phyloP scores from a whole-genome alignment of 2,329 filamentous ascomycete genomes.

The Pseudogymnoascus sp. region DNA sequence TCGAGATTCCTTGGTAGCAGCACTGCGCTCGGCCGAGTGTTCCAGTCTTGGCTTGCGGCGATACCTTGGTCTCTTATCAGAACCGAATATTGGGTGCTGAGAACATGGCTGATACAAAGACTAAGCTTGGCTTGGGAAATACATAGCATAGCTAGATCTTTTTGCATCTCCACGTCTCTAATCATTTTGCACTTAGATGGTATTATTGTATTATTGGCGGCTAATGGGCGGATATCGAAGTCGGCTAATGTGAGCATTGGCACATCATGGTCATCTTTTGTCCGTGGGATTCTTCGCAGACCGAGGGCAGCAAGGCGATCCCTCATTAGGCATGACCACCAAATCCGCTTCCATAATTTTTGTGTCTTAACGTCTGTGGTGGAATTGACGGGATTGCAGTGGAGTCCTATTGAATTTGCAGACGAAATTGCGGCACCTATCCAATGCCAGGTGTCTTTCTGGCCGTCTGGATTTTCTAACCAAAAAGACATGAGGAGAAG shows the following conservation, averaged over 20 bases:
- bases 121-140: conserved; percentile 84
- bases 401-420: conserved; percentile 82
- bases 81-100: conserved; percentile 84
- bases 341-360: conserved; percentile 83
- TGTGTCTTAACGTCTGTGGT: conserved; percentile 65
- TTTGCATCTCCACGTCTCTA: conserved; percentile 64
- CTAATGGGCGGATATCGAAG: conserved; percentile 68
- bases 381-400: conserved; percentile 69
- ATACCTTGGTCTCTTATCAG: conserved; percentile 52
- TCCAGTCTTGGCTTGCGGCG: conserved; percentile 43
- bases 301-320: conserved; percentile 83
- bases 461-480: conserved; percentile 91
- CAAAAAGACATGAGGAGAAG: conserved; percentile 88
- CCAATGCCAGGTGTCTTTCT: conserved; percentile 96
- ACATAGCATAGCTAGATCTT: conserved; percentile 74
- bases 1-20: conserved; percentile 73
- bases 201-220: conserved; percentile 55
- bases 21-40: conserved; percentile 63
- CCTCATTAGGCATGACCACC: conserved; percentile 94
- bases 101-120: conserved; percentile 77
- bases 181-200: conserved; percentile 63
- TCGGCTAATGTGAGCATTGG: conserved; percentile 77
- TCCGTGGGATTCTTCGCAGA: conserved; percentile 82
- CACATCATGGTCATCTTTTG: conserved; percentile 87
- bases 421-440: conserved; percentile 89